Evolutionary conservation across 441 rosid genomes (phyloP), one percentile per base, ranked within the genome.

Genomic region (Gossypium lobatum): DNA sequence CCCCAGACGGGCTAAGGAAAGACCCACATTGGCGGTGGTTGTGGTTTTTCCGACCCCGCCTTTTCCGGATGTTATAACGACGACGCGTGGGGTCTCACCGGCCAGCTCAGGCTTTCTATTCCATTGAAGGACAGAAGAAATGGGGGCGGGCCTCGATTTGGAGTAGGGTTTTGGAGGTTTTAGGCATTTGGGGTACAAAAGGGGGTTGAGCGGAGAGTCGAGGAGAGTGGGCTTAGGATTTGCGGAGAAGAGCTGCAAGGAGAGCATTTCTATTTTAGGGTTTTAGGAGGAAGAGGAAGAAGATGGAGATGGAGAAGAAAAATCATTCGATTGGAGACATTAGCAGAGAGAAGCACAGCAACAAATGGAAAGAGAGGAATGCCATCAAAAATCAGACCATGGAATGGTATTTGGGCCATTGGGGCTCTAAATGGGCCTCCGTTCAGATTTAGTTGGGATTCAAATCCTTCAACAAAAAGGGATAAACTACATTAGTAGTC

Each of bases 21-120:
- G 95, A 3, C 97, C 97, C 7, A 92, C 88, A 42, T 95, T 93
- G 17, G 97, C 96, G 4, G 97, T 93, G 75, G 99, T 89, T 2
- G 99, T 93, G 1, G 99, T 91, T 77, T 95, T 95, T 0, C 97
- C 97, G 63, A 95, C 97, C 6, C 97, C 97, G 8, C 97, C 97
- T 84, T 92, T 95, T 1, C 97, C 97, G 61, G 97, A 92, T 71
- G 97, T 95, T 67, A 93, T 95, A 2, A 95, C 99, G 14, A 90
- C 97, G 13, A 95, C 89, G 0, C 97, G 92, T 3, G 97, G 96
- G 7, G 97, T 95, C 46, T 92, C 92, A 16, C 97, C 99, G 66
- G 97, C 86, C 54, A 95, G 77, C 66, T 93, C 86, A 5, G 97
- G 99, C 81, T 91, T 92, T 9, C 97, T 81, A 79, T 92, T 95